Evolutionary conservation across 352 stramenopile genomes (phyloP).

Genomic region (Halophytophthora polymorphica): DNA sequence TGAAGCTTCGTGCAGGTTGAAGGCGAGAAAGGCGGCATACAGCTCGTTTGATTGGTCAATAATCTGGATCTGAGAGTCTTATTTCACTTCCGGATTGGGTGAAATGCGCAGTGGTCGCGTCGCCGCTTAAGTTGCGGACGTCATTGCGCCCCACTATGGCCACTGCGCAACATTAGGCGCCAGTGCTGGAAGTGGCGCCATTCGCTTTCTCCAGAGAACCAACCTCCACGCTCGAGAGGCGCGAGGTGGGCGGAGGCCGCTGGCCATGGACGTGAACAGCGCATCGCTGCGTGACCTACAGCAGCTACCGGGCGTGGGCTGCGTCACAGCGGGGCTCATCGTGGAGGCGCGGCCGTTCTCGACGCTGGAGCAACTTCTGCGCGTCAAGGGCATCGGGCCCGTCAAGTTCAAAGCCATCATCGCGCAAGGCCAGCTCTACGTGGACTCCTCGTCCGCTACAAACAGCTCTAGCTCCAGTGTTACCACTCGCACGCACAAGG

Average conservation of each 20-base stretch:
- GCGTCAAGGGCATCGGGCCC: conserved; percentile 44
- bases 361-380: conserved; percentile 29
- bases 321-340: conserved; percentile 36
- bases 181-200: too few relatives aligned
- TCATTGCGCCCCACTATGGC: too few relatives aligned
- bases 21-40: too few relatives aligned
- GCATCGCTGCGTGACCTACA: conserved; percentile 32
- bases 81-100: too few relatives aligned
- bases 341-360: conserved; percentile 42
- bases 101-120: too few relatives aligned
- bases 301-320: conserved; percentile 40
- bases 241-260: background rate
- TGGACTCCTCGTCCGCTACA: conserved; percentile 12
- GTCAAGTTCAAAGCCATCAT: conserved; percentile 29
- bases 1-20: too few relatives aligned
- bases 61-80: too few relatives aligned
- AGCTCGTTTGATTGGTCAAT: too few relatives aligned
- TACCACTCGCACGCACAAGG: conserved; percentile 10
- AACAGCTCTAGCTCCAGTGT: conserved; percentile 2
- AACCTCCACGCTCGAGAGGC: too few relatives aligned
- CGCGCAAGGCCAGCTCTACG: conserved; percentile 17
- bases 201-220: too few relatives aligned
- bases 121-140: too few relatives aligned
- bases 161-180: too few relatives aligned
- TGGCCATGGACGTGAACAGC: conserved; percentile 29